Evolutionary conservation across 2,329 filamentous ascomycete species (phyloP), one percentile per base, ranked within the genome.

Genomic region (Colletotrichum sublineola): DNA sequence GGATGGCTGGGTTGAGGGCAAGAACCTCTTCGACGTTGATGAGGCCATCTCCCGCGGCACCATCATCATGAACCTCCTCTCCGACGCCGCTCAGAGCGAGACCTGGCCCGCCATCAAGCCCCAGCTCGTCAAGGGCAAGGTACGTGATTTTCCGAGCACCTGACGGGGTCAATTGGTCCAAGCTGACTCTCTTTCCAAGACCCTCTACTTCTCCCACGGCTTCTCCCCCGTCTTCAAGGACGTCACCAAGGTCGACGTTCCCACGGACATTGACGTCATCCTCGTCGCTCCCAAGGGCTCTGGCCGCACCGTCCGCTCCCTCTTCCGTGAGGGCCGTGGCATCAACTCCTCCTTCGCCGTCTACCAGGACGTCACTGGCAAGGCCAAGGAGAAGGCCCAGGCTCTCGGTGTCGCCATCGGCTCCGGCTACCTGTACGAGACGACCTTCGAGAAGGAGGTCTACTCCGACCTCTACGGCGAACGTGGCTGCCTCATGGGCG

Each of bases 181-280:
- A 40, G 50, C 77, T 81, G 74, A 81, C 75, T 63, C 33, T 57
- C 31, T 9, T 7, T 12, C 14, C 55, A 50, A 96, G 96, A 99
- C 96, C 74, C 94, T 99, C 79, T 99, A 99, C 93, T 99, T 99
- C 91, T 98, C 96, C 79, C 96, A 99, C 91, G 96, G 96, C 82
- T 99, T 99, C 94, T 98, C 96, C 75, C 96, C 96, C 83, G 95
- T 99, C 86, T 99, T 99, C 94, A 98, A 98, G 90, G 93, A 97
- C 85, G 92, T 96, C 83, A 99, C 96, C 90, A 97, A 98, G 87
- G 96, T 99, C 83, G 96, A 99, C 75, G 94, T 98, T 75, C 96
- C 96, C 86, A 90, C 84, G 77, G 93, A 98, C 87, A 93, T 99
- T 83, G 96, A 99, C 85, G 96, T 99, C 85, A 99, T 99, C 90